phyloP scores from a whole-genome alignment of 805 yeast genomes.

The Ogataea methanolica region DNA sequence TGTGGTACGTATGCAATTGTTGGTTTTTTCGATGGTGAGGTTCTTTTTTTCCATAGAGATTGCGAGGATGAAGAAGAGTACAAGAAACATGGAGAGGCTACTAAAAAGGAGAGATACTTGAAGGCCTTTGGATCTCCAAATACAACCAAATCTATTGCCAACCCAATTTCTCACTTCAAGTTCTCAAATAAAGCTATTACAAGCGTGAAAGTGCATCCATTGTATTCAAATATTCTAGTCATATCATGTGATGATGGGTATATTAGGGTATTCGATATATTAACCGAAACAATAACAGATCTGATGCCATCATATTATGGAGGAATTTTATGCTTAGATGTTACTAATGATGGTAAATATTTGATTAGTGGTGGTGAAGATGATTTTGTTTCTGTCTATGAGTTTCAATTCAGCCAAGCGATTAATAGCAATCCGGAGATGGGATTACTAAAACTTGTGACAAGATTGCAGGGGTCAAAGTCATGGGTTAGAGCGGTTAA shows the following conservation, averaged over 20 bases:
- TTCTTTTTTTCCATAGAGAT: conserved; percentile 46
- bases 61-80: conserved; percentile 41
- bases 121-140: conserved; percentile 24
- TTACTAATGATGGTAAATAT: conserved; percentile 46
- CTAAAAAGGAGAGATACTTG: conserved; percentile 31
- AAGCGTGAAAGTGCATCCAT: conserved; percentile 38
- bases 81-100: conserved; percentile 9
- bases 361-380: conserved; percentile 51
- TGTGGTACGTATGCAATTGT: conserved; percentile 46
- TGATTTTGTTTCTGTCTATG: conserved; percentile 43
- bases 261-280: conserved; percentile 50
- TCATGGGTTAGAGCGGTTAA: conserved; percentile 47
- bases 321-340: conserved; percentile 47
- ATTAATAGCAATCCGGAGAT: conserved; percentile 2
- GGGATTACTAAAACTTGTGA: conserved; percentile 23
- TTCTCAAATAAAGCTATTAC: conserved; percentile 59
- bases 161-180: conserved; percentile 60
- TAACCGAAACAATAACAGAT: conserved; percentile 41
- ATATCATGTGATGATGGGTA: conserved; percentile 66
- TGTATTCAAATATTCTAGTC: conserved; percentile 35
- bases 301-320: conserved; percentile 62
- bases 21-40: conserved; percentile 62
- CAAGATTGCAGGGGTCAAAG: conserved; percentile 41
- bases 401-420: conserved; percentile 20
- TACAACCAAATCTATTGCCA: conserved; percentile 4